Conservation (phyloP, 2,329 filamentous ascomycete species). For the Talaromyces atroroseus region DNA sequence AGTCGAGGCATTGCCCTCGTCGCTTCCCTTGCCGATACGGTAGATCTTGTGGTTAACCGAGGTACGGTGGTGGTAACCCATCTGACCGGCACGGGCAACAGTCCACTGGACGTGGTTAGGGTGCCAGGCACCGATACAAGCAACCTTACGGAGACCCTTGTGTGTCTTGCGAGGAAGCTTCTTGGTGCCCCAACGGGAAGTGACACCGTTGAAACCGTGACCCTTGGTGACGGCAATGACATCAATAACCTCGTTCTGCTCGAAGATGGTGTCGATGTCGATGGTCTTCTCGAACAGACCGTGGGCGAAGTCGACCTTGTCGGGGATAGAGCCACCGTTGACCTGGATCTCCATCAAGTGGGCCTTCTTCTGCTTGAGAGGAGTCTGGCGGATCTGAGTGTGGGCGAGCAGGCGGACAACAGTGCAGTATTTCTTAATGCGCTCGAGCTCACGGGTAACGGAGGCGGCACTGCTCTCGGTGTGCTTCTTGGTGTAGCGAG, state of each 20-base stretch:
- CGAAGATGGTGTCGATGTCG: constrained; percentile 87
- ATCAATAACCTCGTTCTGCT: constrained; percentile 99
- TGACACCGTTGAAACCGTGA: constrained; percentile 98
- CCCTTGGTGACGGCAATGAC: constrained; percentile 99
- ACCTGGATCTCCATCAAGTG: constrained; percentile 99
- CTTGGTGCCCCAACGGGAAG: constrained; percentile 98
- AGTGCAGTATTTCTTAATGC: constrained; percentile 99
- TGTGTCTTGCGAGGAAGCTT: constrained; percentile 99
- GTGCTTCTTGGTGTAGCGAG: constrained; percentile 99
- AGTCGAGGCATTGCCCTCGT: constrained; percentile 89
- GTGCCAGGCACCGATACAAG: constrained; percentile 99
- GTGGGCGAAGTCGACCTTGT: constrained; percentile 95
- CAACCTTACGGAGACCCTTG: constrained; percentile 99
- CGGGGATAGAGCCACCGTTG: constrained; percentile 91
- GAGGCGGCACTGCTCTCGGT: constrained; percentile 84
- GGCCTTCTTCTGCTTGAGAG: constrained; percentile 99
- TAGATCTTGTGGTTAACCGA: constrained; percentile 99
- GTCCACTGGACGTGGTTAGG: constrained; percentile 99
- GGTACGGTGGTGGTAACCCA: constrained; percentile 99
- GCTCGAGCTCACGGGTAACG: constrained; percentile 95
- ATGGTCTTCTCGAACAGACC: constrained; percentile 99
- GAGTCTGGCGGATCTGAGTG: constrained; percentile 98
- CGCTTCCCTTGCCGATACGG: constrained; percentile 88
- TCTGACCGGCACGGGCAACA: constrained; percentile 98
- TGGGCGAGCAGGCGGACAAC: constrained; percentile 98